Conservation (phyloP, 371 early-diverging fungal species). For the Mucor sp. region DNA sequence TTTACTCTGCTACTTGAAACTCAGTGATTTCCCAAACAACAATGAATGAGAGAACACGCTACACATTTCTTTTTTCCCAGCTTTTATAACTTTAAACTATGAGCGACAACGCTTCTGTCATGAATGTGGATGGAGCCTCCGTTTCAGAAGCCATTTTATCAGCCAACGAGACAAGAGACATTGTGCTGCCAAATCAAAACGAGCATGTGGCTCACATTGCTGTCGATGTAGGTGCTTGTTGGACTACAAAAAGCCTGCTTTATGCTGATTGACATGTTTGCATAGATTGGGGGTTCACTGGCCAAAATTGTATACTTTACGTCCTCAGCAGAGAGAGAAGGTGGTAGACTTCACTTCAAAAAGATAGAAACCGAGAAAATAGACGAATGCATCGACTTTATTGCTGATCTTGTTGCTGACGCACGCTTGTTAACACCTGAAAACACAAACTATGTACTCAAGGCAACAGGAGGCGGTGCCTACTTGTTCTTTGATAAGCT, state of each 20-base stretch:
- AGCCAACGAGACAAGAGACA: conserved; percentile 71
- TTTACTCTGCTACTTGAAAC: background rate
- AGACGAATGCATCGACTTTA: conserved; percentile 86
- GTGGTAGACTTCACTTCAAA: conserved; percentile 91
- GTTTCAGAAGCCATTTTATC: conserved; percentile 65
- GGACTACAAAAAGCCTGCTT: background rate
- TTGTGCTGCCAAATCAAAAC: conserved; percentile 85
- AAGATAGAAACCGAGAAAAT: conserved; percentile 94
- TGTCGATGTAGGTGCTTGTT: conserved; percentile 70
- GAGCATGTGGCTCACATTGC: conserved; percentile 91
- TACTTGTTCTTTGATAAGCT: conserved; percentile 70
- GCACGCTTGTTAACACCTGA: conserved; percentile 36
- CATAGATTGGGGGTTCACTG: conserved; percentile 88
- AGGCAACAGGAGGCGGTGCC: conserved; percentile 90
- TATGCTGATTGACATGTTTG: background rate
- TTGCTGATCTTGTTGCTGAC: conserved; percentile 69
- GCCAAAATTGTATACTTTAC: conserved; percentile 94
- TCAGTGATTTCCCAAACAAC: background rate
- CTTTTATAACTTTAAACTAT: background rate
- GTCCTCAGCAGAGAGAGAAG: conserved; percentile 54
- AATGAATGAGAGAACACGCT: background rate
- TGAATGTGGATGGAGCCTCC: conserved; percentile 71
- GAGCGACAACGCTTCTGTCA: conserved; percentile 21
- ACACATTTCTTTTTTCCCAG: background rate
- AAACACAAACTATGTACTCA: conserved; percentile 52